Base-by-base conservation (phyloP, 768 basidiomycete species). In the Saitozyma sp. region DNA sequence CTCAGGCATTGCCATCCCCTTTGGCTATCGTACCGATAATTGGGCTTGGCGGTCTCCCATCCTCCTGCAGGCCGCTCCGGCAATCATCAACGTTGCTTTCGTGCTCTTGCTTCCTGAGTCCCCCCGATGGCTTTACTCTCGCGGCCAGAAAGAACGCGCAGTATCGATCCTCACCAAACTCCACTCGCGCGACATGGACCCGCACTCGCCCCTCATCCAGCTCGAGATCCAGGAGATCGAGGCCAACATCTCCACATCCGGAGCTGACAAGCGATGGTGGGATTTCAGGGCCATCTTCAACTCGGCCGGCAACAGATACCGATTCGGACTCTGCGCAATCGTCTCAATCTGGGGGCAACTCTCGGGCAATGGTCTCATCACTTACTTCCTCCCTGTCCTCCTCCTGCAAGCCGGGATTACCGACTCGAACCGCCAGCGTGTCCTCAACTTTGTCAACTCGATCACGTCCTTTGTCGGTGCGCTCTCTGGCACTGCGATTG, bases 181-280 rank as follows among this genome's bases (percentile, higher is more conserved):
- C 41, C 85, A 86, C 59, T 85, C 84, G 54, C 77, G 80, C 46
- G 82, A 77, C 20, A 80, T 80, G 16, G 82, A 85, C 63, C 17
- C 71, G 42, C 78, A 84, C 42, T 85, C 85, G 0, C 85, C 85
- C 10, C 74, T 86, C 9, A 78, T 86, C 41, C 74, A 81, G 41
- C 76, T 85, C 10, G 83, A 85, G 69, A 82, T 86, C 75, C 78
- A 79, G 54, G 85, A 85, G 63, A 84, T 85, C 38, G 81, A 84
- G 62, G 84, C 84, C 70, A 83, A 82, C 64, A 82, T 86, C 56
- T 69, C 77, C 13, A 67, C 85, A n/a, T 79, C 82, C 56, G 84
- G 66, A 9, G 64, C 73, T 8, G 70, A 73, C 48, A 70, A 71
- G 63, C 73, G 74, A 40, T 85, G 82, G 81, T 86, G 85, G 85